phyloP scores from a whole-genome alignment of 805 yeast genomes.

The Saturnispora quitensis region DNA sequence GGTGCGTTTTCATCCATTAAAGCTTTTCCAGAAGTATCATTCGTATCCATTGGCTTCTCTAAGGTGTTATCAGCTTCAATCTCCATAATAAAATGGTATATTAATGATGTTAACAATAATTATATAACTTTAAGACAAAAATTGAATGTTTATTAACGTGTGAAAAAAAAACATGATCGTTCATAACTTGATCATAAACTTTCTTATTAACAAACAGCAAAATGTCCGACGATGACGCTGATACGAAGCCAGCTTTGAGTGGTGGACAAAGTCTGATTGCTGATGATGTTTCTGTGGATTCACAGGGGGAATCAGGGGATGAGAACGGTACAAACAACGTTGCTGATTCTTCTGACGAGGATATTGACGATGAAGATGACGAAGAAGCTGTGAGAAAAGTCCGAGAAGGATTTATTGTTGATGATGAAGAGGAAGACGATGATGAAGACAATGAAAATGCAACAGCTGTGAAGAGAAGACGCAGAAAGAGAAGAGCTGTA shows the following conservation, averaged over 20 bases:
- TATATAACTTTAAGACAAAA: too few relatives aligned
- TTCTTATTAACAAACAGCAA: neutral
- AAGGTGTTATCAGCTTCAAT: neutral
- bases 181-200: neutral
- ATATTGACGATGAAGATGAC: constrained; percentile 77
- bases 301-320: constrained; percentile 1
- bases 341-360: constrained; percentile 80
- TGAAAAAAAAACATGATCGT: neutral
- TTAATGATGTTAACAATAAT: too few relatives aligned
- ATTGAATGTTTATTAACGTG: neutral
- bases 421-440: constrained; percentile 62
- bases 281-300: neutral
- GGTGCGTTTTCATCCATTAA: constrained; percentile 11
- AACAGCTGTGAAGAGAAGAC: constrained; percentile 29
- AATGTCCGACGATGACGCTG: constrained; percentile 6
- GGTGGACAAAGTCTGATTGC: neutral
- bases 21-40: neutral
- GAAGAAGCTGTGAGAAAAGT: constrained; percentile 81
- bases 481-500: constrained; percentile 32
- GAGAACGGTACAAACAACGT: constrained; percentile 2
- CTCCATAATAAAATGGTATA: neutral
- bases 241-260: neutral
- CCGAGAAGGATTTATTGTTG: constrained; percentile 89
- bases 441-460: constrained; percentile 21
- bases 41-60: neutral